Evolutionary conservation across 768 basidiomycete species (phyloP).

Genomic region (Pulveroboletus sp.): DNA sequence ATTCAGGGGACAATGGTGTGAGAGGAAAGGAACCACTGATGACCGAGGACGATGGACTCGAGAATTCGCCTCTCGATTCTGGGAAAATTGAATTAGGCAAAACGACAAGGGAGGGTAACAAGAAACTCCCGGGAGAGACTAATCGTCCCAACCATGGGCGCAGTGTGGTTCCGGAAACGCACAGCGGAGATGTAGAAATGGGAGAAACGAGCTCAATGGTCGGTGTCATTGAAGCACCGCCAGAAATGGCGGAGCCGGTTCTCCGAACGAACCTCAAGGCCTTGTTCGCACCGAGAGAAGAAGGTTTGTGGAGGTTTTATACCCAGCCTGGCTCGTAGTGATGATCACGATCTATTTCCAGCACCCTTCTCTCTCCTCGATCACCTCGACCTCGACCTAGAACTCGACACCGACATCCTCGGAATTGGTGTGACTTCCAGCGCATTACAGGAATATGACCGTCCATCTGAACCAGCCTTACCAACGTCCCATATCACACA

Average conservation of each 20-base stretch:
- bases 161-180: too few relatives aligned
- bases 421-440: constrained; percentile 18
- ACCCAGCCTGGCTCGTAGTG: background rate
- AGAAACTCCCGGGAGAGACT: constrained; percentile 25
- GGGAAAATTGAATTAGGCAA: background rate
- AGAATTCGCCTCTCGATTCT: constrained; percentile 13
- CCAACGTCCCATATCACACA: background rate
- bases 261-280: constrained; percentile 54
- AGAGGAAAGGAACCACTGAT: background rate
- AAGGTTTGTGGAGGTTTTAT: constrained; percentile 41
- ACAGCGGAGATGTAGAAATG: constrained; percentile 13
- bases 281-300: constrained; percentile 66
- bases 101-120: constrained; percentile 4
- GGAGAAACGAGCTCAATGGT: background rate
- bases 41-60: constrained; percentile 27
- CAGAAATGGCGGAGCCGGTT: background rate
- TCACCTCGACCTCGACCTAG: constrained; percentile 70
- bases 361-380: constrained; percentile 72
- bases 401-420: constrained; percentile 56
- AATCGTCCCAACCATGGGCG: too few relatives aligned
- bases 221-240: background rate
- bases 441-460: background rate
- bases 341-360: constrained; percentile 19
- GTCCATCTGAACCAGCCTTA: constrained; percentile 2
- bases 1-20: constrained; percentile 20